Evolutionary conservation across 768 basidiomycete species (phyloP).

Genomic region (Fomitopsis pulvina): DNA sequence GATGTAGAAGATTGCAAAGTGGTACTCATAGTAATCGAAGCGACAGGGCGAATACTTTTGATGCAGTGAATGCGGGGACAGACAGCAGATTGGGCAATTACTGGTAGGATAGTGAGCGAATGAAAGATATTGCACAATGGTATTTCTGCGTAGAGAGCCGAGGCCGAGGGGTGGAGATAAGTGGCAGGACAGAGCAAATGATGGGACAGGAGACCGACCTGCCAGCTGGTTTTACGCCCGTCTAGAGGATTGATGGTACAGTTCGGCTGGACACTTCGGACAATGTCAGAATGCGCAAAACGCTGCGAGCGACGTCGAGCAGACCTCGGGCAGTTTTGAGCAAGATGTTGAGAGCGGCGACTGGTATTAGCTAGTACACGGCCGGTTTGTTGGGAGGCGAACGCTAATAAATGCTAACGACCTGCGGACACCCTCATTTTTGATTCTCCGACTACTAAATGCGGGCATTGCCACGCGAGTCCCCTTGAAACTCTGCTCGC

Average conservation of each 20-base stretch:
- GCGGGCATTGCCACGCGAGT: conserved; percentile 17
- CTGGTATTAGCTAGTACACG: conserved; percentile 28
- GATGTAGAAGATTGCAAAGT: conserved; percentile 64
- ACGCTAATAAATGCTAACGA: conserved; percentile 19
- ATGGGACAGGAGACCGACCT: conserved; percentile 34
- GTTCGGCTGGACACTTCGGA: conserved; percentile 43
- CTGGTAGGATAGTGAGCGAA: conserved; percentile 39
- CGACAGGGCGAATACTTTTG: conserved; percentile 43
- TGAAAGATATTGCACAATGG: conserved; percentile 60
- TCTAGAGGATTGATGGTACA: conserved; percentile 76
- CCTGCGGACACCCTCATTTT: conserved; percentile 23
- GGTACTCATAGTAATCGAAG: conserved; percentile 58
- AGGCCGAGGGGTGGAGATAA: conserved; percentile 13
- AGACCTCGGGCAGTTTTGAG: conserved; percentile 21
- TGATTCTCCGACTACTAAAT: conserved; percentile 18
- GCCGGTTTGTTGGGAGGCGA: conserved; percentile 19
- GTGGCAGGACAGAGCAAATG: conserved; percentile 3
- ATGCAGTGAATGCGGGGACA: conserved; percentile 45
- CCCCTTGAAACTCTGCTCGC: conserved; percentile 18
- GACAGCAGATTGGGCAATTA: conserved; percentile 43
- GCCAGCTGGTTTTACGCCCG: conserved; percentile 70
- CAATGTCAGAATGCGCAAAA: conserved; percentile 1
- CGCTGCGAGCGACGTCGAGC: conserved; percentile 5
- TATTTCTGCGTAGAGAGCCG: conserved; percentile 35
- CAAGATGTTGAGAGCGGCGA: conserved; percentile 17